A percentile compares a stretch with the other conserved stretches of the same genome.
Evolutionary conservation across 768 basidiomycete species (phyloP).

Genomic region (Daedaleopsis nitida): DNA sequence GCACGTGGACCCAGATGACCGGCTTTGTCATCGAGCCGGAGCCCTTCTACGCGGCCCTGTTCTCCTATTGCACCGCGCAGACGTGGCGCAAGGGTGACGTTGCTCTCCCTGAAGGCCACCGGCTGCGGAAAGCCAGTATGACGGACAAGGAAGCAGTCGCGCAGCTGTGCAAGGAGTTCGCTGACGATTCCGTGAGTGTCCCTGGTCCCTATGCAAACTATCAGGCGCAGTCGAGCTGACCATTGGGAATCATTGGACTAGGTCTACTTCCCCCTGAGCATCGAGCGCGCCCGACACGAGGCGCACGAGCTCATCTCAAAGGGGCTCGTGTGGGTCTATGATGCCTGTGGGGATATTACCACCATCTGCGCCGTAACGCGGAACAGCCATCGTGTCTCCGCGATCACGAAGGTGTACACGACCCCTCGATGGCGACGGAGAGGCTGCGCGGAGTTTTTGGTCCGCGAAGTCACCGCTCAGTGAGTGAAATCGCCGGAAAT

Average conservation of each 20-base stretch:
- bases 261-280: slow-evolving; percentile 47
- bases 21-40: slow-evolving; percentile 39
- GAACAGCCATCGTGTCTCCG: slow-evolving; percentile 48
- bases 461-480: slow-evolving; percentile 47
- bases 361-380: slow-evolving; percentile 61
- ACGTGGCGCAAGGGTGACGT: slow-evolving; percentile 35
- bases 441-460: slow-evolving; percentile 55
- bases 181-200: slow-evolving; percentile 49
- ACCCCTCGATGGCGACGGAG: slow-evolving; percentile 43
- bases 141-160: slow-evolving; percentile 44
- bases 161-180: slow-evolving; percentile 51
- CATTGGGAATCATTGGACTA: slow-evolving; percentile 24
- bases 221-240: slow-evolving; percentile 5
- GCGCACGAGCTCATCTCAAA: slow-evolving; percentile 49
- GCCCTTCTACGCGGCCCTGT: slow-evolving; percentile 54
- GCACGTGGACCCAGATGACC: slow-evolving; percentile 45
- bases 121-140: slow-evolving; percentile 39
- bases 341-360: slow-evolving; percentile 41
- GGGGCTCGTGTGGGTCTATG: slow-evolving; percentile 56
- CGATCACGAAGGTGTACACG: slow-evolving; percentile 63
- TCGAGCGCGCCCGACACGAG: slow-evolving; percentile 43
- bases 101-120: slow-evolving; percentile 36
- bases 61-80: slow-evolving; percentile 44
- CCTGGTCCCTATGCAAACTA: background rate
- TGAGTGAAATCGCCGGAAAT: slow-evolving; percentile 28